These are phyloP conservation scores for Manihot esculenta DNA, from an alignment of 441 rosid genomes.

Conservation along the genomic window DNA sequence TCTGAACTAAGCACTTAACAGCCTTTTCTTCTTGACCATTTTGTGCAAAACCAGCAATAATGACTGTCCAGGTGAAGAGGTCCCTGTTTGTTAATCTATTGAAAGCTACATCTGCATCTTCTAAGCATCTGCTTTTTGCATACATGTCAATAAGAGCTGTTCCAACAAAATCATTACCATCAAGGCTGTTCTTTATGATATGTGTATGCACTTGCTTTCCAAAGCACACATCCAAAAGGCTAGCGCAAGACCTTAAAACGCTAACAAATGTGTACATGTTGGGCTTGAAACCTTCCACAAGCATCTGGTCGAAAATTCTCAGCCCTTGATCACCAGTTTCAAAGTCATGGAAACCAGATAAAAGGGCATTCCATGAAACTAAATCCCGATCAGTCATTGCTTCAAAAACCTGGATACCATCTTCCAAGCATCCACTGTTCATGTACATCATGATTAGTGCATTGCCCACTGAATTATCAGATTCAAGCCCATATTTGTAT, in stretches of 20 bases:
- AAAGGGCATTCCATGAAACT: constrained; percentile 44
- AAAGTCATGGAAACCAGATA: constrained; percentile 31
- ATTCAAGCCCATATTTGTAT: constrained; percentile 37
- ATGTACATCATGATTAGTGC: constrained; percentile 46
- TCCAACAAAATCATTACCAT: constrained; percentile 36
- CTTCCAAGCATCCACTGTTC: constrained; percentile 29
- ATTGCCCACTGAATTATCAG: constrained; percentile 37
- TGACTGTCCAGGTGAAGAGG: constrained; percentile 38
- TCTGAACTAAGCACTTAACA: constrained; percentile 32
- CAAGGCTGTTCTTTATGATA: constrained; percentile 37
- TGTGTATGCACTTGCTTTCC: constrained; percentile 51
- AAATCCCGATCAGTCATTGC: constrained; percentile 32
- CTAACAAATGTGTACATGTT: constrained; percentile 32
- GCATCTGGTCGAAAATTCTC: constrained; percentile 38
- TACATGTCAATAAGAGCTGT: constrained; percentile 51
- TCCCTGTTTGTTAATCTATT: constrained; percentile 35
- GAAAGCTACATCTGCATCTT: constrained; percentile 39
- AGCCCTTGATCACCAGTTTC: constrained; percentile 28
- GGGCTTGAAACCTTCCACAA: constrained; percentile 36
- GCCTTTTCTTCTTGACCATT: constrained; percentile 36
- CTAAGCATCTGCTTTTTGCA: constrained; percentile 37
- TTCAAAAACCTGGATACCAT: constrained; percentile 38
- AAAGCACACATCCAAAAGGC: constrained; percentile 26
- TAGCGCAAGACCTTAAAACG: constrained; percentile 40
- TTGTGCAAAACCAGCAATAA: constrained; percentile 40